Conservation (phyloP, 306 rosid genomes). For the Castanea crenata region DNA sequence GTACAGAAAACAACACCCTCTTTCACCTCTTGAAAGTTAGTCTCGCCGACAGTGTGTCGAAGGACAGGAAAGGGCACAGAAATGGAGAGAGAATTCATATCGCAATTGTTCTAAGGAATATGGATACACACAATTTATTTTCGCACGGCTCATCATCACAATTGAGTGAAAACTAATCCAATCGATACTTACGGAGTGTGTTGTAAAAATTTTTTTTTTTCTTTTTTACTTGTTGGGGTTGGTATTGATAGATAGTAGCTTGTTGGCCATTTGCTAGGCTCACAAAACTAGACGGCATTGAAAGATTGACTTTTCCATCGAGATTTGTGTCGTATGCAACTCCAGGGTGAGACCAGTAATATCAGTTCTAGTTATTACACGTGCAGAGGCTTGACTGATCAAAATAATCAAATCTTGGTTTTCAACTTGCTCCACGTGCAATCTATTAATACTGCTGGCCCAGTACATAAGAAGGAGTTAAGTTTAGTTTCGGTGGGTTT, state of each 20-base stretch:
- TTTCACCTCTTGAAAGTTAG: background rate
- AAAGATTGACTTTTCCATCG: constrained; percentile 32
- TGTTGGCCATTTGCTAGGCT: background rate
- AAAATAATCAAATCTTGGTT: background rate
- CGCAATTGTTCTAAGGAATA: too few species aligned
- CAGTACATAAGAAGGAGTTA: too few species aligned
- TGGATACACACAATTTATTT: too few species aligned
- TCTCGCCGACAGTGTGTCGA: constrained; percentile 50
- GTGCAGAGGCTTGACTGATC: constrained; percentile 27
- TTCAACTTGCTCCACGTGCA: constrained; percentile 5
- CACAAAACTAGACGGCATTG: constrained; percentile 20
- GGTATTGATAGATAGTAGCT: background rate
- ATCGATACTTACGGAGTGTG: too few species aligned
- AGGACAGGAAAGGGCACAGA: background rate
- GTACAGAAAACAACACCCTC: background rate
- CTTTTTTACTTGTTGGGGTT: background rate
- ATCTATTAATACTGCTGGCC: background rate
- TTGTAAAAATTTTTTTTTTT: too few species aligned
- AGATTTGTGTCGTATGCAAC: constrained; percentile 20
- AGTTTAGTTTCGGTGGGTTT: too few species aligned
- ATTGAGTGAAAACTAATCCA: too few species aligned
- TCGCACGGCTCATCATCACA: too few species aligned
- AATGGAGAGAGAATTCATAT: background rate
- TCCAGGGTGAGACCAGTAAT: background rate
- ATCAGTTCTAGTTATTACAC: constrained; percentile 28